A percentile compares a stretch with the other conserved stretches of the same genome.
Conservation (phyloP, 164 flowering plant species). For the Vitis rupestris region DNA sequence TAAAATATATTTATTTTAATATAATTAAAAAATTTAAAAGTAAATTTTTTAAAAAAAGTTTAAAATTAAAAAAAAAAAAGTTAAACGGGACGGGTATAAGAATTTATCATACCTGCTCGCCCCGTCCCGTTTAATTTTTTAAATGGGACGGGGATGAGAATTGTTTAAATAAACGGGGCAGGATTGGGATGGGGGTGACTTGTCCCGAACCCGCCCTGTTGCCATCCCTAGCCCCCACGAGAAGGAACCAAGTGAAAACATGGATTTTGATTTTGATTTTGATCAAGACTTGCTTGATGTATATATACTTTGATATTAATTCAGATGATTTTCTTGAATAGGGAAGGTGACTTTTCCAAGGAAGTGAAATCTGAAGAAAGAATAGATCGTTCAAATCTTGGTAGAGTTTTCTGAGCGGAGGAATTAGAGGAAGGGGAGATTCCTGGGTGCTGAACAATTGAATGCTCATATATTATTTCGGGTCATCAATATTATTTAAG, state of each 20-base stretch:
- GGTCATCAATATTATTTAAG: too few relatives aligned
- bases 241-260: constrained; percentile 21
- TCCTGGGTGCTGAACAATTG: constrained; percentile 5
- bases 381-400: constrained; percentile 2
- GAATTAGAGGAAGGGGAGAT: constrained; percentile 84
- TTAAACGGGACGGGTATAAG: too few relatives aligned
- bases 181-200: too few relatives aligned
- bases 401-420: constrained; percentile 14
- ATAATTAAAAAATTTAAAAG: too few relatives aligned
- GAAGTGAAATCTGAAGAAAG: constrained; percentile 15
- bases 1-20: too few relatives aligned
- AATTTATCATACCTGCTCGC: accelerated
- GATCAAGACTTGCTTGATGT: constrained; percentile 59
- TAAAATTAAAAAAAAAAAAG: too few relatives aligned
- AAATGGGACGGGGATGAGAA: too few relatives aligned
- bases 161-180: too few relatives aligned
- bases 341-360: constrained; percentile 34
- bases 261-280: constrained; percentile 53
- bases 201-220: too few relatives aligned
- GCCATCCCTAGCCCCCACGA: not conserved
- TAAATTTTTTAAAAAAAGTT: too few relatives aligned
- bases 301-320: constrained; percentile 46
- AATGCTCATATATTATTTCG: too few relatives aligned
- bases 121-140: too few relatives aligned
- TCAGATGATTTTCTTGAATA: constrained; percentile 62